Conservation (phyloP, 176 grass and related monocot species). For the Leersia perrieri region DNA sequence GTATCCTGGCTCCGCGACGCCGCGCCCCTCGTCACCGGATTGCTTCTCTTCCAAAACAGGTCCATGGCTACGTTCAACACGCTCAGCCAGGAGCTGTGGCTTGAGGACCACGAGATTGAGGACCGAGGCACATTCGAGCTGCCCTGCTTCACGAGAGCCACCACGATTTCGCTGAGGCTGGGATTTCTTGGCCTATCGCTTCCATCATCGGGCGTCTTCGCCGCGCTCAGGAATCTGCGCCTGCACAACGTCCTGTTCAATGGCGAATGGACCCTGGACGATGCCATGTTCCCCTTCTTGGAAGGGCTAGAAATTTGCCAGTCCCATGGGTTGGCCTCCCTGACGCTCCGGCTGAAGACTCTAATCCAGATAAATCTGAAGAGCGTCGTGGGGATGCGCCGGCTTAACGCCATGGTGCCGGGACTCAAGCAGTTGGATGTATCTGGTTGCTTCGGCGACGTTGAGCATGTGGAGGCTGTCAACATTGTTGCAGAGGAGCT, state of each 20-base stretch:
- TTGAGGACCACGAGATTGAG: no score
- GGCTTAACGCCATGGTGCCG: neutral
- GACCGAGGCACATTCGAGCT: neutral
- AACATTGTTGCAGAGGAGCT: neutral
- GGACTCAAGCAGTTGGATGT: neutral
- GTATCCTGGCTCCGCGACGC: neutral
- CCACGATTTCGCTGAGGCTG: neutral
- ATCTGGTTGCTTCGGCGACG: neutral
- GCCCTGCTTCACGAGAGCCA: conserved; percentile 1
- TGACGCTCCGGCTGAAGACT: neutral
- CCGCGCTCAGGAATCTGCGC: neutral
- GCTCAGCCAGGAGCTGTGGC: no score
- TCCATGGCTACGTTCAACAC: no score
- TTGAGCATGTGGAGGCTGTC: no score
- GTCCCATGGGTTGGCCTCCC: neutral
- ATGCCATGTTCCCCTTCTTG: neutral
- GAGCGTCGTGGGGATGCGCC: neutral
- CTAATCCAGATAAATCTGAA: neutral
- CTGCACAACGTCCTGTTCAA: neutral
- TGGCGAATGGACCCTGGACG: neutral
- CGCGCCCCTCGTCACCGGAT: neutral
- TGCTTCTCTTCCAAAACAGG: neutral
- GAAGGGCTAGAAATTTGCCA: neutral
- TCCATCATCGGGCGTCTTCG: neutral
- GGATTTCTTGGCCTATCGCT: neutral